These are phyloP conservation scores for Petunia secreta DNA, from an alignment of 257 asterid species.

Conservation along the genomic window DNA sequence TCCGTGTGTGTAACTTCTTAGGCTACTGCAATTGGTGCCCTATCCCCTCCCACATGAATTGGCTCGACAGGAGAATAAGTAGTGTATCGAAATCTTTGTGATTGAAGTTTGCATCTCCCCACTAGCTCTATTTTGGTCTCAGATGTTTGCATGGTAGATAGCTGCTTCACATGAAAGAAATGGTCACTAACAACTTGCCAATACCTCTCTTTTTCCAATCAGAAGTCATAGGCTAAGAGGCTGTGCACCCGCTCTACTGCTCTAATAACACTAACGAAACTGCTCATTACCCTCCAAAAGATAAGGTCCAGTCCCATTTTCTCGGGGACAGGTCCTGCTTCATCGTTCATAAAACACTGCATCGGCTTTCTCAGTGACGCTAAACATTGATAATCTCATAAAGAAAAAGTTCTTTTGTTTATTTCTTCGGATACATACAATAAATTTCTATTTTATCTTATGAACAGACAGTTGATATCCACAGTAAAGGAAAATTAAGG, in stretches of 20 bases:
- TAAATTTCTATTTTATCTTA: background rate
- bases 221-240: background rate
- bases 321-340: background rate
- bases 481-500: background rate
- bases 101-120: background rate
- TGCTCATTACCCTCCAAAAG: background rate
- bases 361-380: background rate
- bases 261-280: background rate
- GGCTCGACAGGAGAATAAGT: background rate
- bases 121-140: background rate
- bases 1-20: background rate
- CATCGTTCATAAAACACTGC: background rate
- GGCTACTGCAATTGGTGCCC: background rate
- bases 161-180: background rate
- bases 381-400: conserved; percentile 14
- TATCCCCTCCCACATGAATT: background rate
- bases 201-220: background rate
- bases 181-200: background rate
- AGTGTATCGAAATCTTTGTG: background rate
- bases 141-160: background rate
- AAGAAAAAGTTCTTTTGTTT: background rate
- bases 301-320: background rate
- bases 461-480: background rate
- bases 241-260: background rate
- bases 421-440: background rate